These are phyloP conservation scores for Ceratobasidium sp. DNA, from an alignment of 1,284 basidiomycete species.

Conservation along the genomic window DNA sequence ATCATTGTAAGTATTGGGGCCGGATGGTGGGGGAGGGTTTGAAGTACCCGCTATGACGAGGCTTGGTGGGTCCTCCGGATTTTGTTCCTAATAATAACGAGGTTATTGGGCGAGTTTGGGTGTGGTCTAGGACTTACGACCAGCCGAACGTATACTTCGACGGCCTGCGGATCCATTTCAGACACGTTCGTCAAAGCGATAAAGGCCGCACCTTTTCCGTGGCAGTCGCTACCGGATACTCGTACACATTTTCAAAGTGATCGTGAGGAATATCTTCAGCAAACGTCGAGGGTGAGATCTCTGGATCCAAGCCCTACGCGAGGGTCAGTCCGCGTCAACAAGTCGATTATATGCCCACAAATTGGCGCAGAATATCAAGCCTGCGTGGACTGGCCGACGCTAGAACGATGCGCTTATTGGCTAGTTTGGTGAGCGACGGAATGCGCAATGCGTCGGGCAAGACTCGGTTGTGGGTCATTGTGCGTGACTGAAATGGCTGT, in stretches of 20 bases:
- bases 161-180: conserved; percentile 55
- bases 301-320: conserved; percentile 80
- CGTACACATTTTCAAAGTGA: conserved; percentile 78
- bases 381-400: conserved; percentile 87
- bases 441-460: conserved; percentile 74
- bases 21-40: neutral
- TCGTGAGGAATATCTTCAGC: conserved; percentile 77
- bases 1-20: neutral
- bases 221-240: conserved; percentile 94
- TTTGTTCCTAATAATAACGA: conserved; percentile 53
- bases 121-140: conserved; percentile 61
- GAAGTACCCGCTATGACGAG: conserved; percentile 85
- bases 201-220: conserved; percentile 70
- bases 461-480: conserved; percentile 53
- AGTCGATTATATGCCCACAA: conserved; percentile 59
- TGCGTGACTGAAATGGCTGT: neutral
- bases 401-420: conserved; percentile 74
- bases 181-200: neutral
- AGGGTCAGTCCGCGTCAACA: conserved; percentile 25
- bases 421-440: conserved; percentile 73
- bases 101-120: neutral
- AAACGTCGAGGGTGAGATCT: conserved; percentile 89
- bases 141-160: conserved; percentile 89
- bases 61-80: conserved; percentile 87
- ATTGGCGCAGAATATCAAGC: conserved; percentile 80